Conservation (phyloP, 2,329 filamentous ascomycete genomes). For the Capronia epimyces region DNA sequence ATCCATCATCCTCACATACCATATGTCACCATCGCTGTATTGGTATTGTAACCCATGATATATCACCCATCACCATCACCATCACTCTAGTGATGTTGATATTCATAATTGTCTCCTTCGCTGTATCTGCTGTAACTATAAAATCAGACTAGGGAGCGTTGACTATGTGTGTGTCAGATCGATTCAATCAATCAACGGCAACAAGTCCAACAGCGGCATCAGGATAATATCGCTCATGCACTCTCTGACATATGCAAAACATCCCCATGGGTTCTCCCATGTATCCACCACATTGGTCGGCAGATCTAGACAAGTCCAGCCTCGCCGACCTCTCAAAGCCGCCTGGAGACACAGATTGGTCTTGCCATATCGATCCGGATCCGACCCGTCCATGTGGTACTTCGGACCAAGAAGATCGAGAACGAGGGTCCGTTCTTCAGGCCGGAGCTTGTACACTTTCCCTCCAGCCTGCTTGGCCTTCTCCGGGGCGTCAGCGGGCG, state of each 20-base stretch:
- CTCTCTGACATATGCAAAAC: conserved; percentile 26
- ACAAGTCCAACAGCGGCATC: conserved; percentile 20
- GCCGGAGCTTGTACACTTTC: conserved; percentile 18
- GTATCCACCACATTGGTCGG: conserved; percentile 26
- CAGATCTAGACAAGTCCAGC: conserved; percentile 26
- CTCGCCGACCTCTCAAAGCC: conserved; percentile 19
- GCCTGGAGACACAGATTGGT: conserved; percentile 25
- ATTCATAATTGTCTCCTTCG: too few species aligned
- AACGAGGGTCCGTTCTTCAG: conserved; percentile 19
- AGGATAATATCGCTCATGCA: conserved; percentile 28
- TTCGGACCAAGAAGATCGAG: conserved; percentile 23
- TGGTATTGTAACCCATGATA: too few species aligned
- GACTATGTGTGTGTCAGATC: too few species aligned
- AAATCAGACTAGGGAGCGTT: too few species aligned
- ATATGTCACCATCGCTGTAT: too few species aligned
- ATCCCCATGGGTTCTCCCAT: conserved; percentile 28
- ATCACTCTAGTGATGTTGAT: too few species aligned
- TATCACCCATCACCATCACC: too few species aligned
- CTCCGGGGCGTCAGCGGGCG: conserved; percentile 20
- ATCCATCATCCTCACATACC: too few species aligned
- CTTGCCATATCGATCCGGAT: conserved; percentile 26
- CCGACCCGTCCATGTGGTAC: conserved; percentile 27
- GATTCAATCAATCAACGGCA: conserved; percentile 25
- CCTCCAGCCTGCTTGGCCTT: conserved; percentile 22
- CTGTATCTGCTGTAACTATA: too few species aligned